Base-by-base conservation (phyloP, 1,284 basidiomycete genomes). In the Puccinia horiana region DNA sequence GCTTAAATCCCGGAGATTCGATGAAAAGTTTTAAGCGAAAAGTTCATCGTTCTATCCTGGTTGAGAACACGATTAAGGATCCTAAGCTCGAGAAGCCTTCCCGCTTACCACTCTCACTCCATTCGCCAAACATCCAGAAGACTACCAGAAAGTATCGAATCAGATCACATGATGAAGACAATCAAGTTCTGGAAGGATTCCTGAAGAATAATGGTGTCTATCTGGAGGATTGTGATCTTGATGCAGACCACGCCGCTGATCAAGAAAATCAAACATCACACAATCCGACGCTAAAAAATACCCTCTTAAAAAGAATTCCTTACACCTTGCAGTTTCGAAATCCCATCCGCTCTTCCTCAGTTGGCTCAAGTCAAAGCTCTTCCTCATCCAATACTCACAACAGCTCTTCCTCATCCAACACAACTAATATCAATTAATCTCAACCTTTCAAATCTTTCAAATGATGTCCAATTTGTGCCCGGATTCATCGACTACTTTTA, bases 351-450 rank as follows among this genome's bases (percentile, higher is more conserved):
- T 40, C 35, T 12, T 65, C 61, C 35, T 65, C 61, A 0, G 32
- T 40, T 37, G 61, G 61, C 61, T 65, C 61, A 5, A 65, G 61
- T 18, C 61, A 65, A 16, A 65, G 61, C 61, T 65, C 61, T 65
- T 37, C 35, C n/a, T 56, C 54, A 5, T 26, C 54, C 54, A 26
- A 56, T 56, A 26, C 54, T 26, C n/a, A 56, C 54, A 56, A 56
- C n/a, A 56, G n/a, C 3, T 26, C 16, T 56, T 56, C 54, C 35
- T 65, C 61, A 65, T 65, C 35, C 61, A 35, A 65, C 49, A 14
- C 49, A 12, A 52, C 11, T 6, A 44, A 44, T 44, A 44, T 16
- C 49, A 52, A 52, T 16, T 52, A 52, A 52, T 52, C 49, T 52
- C 12, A n/a, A n/a, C n/a, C 9, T 52, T 52, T 16, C 42, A 44